Evolutionary conservation across 176 grass and related monocot species (phyloP).

Genomic region (Triticum turgidum): DNA sequence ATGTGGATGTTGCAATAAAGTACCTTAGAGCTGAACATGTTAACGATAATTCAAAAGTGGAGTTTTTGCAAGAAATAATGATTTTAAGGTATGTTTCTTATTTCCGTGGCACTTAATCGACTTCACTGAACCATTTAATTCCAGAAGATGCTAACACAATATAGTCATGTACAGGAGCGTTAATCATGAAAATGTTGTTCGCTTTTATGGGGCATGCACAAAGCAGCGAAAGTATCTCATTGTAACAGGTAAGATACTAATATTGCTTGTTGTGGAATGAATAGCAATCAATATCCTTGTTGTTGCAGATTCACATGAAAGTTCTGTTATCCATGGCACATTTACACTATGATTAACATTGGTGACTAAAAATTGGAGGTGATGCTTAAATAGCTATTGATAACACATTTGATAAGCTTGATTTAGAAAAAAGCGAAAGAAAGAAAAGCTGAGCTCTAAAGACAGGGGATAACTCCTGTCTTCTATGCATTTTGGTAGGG

Average conservation of each 20-base stretch:
- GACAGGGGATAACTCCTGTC: constrained; percentile 31
- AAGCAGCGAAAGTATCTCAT: constrained; percentile 72
- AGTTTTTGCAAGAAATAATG: constrained; percentile 93
- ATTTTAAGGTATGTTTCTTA: constrained; percentile 74
- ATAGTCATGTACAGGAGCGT: constrained; percentile 66
- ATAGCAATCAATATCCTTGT: neutral
- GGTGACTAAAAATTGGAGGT: neutral
- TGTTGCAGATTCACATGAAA: constrained; percentile 17
- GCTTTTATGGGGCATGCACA: constrained; percentile 78
- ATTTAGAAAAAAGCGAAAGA: neutral
- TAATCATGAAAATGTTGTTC: constrained; percentile 78
- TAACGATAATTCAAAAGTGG: constrained; percentile 67
- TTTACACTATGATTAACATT: neutral
- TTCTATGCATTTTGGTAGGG: constrained; percentile 33
- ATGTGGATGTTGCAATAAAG: constrained; percentile 83
- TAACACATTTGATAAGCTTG: neutral
- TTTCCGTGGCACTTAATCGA: neutral
- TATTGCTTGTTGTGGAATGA: constrained; percentile 1
- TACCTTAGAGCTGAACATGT: constrained; percentile 67
- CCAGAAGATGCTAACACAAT: constrained; percentile 16
- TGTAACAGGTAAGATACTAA: constrained; percentile 69
- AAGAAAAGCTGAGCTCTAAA: constrained; percentile 3
- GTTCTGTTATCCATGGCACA: neutral
- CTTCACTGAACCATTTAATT: constrained; percentile 28
- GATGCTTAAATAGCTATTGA: neutral